Evolutionary conservation across 495 filamentous ascomycete genomes (phyloP).

Genomic region (Cetradonia linearis): DNA sequence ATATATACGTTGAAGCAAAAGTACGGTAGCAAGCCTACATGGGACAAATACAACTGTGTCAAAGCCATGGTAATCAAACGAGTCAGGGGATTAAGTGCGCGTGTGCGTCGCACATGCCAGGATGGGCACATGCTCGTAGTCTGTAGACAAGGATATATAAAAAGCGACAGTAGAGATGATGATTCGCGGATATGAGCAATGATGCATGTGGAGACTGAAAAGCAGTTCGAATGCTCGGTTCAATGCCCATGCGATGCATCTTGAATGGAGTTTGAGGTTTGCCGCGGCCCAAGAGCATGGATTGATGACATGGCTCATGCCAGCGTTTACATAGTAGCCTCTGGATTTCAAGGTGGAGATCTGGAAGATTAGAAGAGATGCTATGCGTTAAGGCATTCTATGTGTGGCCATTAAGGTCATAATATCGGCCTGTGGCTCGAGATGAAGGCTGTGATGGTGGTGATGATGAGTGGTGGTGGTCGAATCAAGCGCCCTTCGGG

Average conservation of each 20-base stretch:
- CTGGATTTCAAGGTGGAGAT: background rate
- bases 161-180: background rate
- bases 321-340: conserved; percentile 7
- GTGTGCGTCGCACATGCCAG: background rate
- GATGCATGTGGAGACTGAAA: background rate
- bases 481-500: no score
- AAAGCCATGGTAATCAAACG: background rate
- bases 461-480: background rate
- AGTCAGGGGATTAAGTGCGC: background rate
- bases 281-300: background rate
- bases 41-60: background rate
- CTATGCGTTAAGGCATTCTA: background rate
- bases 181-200: conserved; percentile 1
- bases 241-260: conserved; percentile 2
- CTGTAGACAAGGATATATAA: background rate
- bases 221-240: conserved; percentile 1
- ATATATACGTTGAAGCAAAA: background rate
- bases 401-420: background rate
- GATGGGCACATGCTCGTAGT: conserved; percentile 1
- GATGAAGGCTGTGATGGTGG: background rate
- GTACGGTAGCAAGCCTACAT: background rate
- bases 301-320: background rate
- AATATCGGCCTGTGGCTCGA: background rate
- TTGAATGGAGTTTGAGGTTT: conserved; percentile 1
- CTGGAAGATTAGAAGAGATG: background rate